Evolutionary conservation across 2,329 filamentous ascomycete genomes (phyloP).

Genomic region (Neofusicoccum sp.): DNA sequence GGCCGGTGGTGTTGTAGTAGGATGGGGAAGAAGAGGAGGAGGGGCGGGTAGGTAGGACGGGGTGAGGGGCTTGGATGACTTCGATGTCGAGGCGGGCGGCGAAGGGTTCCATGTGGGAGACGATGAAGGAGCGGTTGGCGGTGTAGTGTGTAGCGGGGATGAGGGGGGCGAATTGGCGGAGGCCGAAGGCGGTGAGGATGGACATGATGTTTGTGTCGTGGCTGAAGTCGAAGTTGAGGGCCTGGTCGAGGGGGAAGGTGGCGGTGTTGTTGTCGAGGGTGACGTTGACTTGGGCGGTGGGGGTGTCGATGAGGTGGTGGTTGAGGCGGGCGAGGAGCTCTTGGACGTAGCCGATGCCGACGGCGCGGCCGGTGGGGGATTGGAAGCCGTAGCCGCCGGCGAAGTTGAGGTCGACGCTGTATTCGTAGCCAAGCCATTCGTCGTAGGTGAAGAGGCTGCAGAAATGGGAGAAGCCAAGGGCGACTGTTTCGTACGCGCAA

Average conservation of each 20-base stretch:
- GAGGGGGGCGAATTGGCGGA: slow-evolving; percentile 64
- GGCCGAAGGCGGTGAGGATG: slow-evolving; percentile 69
- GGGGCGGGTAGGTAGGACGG: slow-evolving; percentile 47
- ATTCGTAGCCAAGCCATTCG: slow-evolving; percentile 72
- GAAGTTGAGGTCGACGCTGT: slow-evolving; percentile 67
- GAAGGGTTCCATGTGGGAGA: slow-evolving; percentile 69
- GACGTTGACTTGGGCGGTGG: slow-evolving; percentile 55
- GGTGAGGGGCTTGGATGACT: slow-evolving; percentile 65
- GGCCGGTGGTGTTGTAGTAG: slow-evolving; percentile 32
- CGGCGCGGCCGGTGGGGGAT: slow-evolving; percentile 65
- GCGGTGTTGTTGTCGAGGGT: slow-evolving; percentile 65
- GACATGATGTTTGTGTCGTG: slow-evolving; percentile 74
- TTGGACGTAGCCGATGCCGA: slow-evolving; percentile 66
- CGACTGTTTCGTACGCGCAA: slow-evolving; percentile 77
- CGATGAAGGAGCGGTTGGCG: slow-evolving; percentile 59
- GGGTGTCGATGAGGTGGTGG: slow-evolving; percentile 55
- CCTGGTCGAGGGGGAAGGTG: slow-evolving; percentile 73
- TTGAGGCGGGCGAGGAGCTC: slow-evolving; percentile 69
- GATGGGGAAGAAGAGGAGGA: slow-evolving; percentile 25
- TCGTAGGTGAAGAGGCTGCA: slow-evolving; percentile 72
- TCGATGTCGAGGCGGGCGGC: slow-evolving; percentile 72
- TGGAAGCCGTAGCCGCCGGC: slow-evolving; percentile 61
- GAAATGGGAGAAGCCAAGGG: slow-evolving; percentile 71
- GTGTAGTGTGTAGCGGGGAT: slow-evolving; percentile 55
- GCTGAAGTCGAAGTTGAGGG: slow-evolving; percentile 73